Percentiles rank a stretch among this genome's conserved stretches.
Conservation (phyloP, 371 early-diverging fungal species). For the Mortierella sp. region DNA sequence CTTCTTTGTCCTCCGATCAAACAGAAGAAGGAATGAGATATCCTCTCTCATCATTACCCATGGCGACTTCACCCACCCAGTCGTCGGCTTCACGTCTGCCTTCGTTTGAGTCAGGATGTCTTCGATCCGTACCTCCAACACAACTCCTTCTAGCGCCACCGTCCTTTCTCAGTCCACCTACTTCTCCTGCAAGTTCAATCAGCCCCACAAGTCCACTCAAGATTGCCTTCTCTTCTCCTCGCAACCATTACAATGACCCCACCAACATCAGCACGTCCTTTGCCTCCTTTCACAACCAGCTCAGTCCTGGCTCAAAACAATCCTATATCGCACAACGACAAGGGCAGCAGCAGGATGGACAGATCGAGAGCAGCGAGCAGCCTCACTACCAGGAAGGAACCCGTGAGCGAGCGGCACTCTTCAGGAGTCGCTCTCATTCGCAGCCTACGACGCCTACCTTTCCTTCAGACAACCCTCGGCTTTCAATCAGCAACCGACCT, state of each 20-base stretch:
- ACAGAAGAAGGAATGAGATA: conserved; percentile 8
- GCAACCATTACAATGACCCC: conserved; percentile 21
- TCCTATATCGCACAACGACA: conserved; percentile 1
- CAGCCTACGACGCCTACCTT: background rate
- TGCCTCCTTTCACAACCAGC: conserved; percentile 22
- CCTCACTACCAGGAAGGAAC: background rate
- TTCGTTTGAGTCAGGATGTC: background rate
- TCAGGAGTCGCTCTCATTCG: conserved; percentile 19
- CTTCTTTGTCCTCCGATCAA: background rate
- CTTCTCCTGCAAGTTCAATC: conserved; percentile 18
- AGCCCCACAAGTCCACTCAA: conserved; percentile 29
- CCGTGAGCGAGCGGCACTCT: background rate
- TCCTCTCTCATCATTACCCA: conserved; percentile 14
- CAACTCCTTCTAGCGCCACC: background rate
- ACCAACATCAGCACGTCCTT: conserved; percentile 13
- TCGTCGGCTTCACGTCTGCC: background rate
- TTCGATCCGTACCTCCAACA: background rate
- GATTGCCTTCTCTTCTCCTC: conserved; percentile 26
- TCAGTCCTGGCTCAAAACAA: conserved; percentile 25
- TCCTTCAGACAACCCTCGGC: background rate
- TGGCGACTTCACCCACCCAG: conserved; percentile 15
- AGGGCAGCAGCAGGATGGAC: background rate
- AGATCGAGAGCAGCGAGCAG: background rate
- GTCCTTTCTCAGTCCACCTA: background rate
- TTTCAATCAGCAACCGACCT: conserved; percentile 1